Evolutionary conservation across 1,284 basidiomycete genomes (phyloP), one percentile per base, ranked within the genome.

Genomic region (Cutaneotrichosporon mucoides): DNA sequence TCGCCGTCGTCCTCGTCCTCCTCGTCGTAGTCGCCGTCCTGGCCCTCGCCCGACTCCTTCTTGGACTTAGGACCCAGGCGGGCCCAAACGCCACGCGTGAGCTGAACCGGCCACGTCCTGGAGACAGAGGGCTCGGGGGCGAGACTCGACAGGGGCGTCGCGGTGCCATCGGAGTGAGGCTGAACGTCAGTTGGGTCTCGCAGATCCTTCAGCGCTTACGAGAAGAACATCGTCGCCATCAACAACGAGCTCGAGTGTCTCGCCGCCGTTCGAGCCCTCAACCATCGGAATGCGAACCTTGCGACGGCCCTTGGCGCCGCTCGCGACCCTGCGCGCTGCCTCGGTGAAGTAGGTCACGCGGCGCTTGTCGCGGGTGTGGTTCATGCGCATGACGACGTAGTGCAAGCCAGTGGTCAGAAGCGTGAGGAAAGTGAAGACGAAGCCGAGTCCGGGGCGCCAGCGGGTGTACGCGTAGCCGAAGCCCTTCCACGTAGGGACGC

Each of bases 401-500:
- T 97, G 93, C 68, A 95, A 73, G 1, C 81, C 81, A 11, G 88
- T 88, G 0, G 90, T 87, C 43, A 94, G 76, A 48, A 88, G 63
- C 5, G 83, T 80, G 70, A 97, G 80, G 81, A 95, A 95, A 10
- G 82, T 69, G 56, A 89, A 63, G 37, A 93, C 92, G 38, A 84
- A 84, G 61, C 85, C 84, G 65, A 97, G 82, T 45, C 92, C 91
- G 24, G 93, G 93, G 46, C 93, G 84, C 82, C 89, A 97, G 61
- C 93, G 86, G 40, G 89, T 85, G 77, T 96, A 96, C 76, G 94
- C 95, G 76, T 96, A 95, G n/a, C 75, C 75, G 40, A 76, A 72
- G 38, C 77, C 77, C 51, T 76, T 68, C 77, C 77, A 79, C 63
- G 65, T 72, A 4, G 77, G 77, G 8, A 79, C 75, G 34, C 77